Conservation (phyloP, 2,329 filamentous ascomycete species). For the Ploettnerulaceae sp. region DNA sequence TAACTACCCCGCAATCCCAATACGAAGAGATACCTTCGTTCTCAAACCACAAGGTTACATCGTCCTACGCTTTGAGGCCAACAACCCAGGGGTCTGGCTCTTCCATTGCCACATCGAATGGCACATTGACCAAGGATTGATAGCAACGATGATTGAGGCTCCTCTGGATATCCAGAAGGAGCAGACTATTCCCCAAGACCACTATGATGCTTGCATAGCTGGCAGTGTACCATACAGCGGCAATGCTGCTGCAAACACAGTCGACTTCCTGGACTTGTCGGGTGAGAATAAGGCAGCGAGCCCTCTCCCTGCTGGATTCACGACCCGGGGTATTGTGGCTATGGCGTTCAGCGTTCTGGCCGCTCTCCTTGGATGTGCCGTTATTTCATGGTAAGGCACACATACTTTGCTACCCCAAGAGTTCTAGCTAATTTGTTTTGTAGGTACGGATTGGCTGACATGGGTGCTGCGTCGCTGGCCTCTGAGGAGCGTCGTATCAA, state of each 20-base stretch:
- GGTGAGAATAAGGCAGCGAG: slow-evolving; percentile 39
- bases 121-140: slow-evolving; percentile 65
- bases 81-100: slow-evolving; percentile 66
- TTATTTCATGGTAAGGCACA: slow-evolving; percentile 28
- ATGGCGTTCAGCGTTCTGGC: slow-evolving; percentile 30
- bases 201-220: slow-evolving; percentile 53
- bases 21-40: slow-evolving; percentile 65
- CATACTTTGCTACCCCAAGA: too few relatives aligned
- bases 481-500: slow-evolving; percentile 23
- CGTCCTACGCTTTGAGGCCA: slow-evolving; percentile 61
- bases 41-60: slow-evolving; percentile 61
- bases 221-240: slow-evolving; percentile 49
- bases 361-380: slow-evolving; percentile 29
- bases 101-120: slow-evolving; percentile 82
- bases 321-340: slow-evolving; percentile 31
- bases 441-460: slow-evolving; percentile 32
- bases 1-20: slow-evolving; percentile 50
- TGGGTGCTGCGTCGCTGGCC: slow-evolving; percentile 28
- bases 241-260: slow-evolving; percentile 71
- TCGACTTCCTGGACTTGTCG: slow-evolving; percentile 56
- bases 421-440: background rate
- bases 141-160: slow-evolving; percentile 50
- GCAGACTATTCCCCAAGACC: slow-evolving; percentile 54
- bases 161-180: slow-evolving; percentile 30
- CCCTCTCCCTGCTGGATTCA: slow-evolving; percentile 31